Conservation (phyloP, 495 filamentous ascomycete genomes). For the Trichocladium antarcticum region DNA sequence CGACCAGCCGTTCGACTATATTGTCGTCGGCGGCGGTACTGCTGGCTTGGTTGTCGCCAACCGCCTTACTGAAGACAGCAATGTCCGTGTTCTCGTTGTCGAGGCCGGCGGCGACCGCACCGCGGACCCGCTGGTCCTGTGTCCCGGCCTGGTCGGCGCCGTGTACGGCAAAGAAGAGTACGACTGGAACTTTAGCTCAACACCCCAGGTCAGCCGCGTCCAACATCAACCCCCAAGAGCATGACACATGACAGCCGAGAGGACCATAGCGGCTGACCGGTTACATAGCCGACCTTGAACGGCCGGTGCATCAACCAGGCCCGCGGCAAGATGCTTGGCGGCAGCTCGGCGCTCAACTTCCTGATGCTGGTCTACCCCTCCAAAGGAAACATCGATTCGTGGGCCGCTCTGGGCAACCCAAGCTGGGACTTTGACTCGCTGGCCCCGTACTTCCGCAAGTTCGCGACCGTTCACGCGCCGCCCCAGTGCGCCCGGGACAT, state of each 20-base stretch:
- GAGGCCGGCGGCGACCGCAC: constrained; percentile 44
- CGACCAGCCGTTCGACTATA: constrained; percentile 54
- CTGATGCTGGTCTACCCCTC: constrained; percentile 39
- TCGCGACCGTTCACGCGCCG: constrained; percentile 26
- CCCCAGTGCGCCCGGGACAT: constrained; percentile 22
- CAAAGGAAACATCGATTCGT: constrained; percentile 39
- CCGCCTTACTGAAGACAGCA: constrained; percentile 38
- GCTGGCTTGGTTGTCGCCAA: constrained; percentile 75
- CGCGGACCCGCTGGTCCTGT: constrained; percentile 37
- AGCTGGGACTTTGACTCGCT: constrained; percentile 43
- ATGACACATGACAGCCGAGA: no score
- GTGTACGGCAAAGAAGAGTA: constrained; percentile 40
- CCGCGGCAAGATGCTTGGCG: constrained; percentile 47
- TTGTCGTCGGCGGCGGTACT: constrained; percentile 80
- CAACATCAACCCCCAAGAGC: not conserved
- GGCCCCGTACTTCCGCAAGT: constrained; percentile 39
- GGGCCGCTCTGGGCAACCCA: constrained; percentile 43
- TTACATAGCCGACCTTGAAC: constrained; percentile 22
- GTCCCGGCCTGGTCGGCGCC: constrained; percentile 35
- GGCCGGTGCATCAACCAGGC: constrained; percentile 28
- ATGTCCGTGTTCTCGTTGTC: constrained; percentile 38
- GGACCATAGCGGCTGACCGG: constrained; percentile 1
- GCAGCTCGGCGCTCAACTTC: constrained; percentile 47
- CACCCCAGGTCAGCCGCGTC: constrained; percentile 34
- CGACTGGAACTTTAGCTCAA: constrained; percentile 45